These are phyloP conservation scores for Gremmenia infestans DNA, from an alignment of 2,329 filamentous ascomycete genomes.

Conservation along the genomic window DNA sequence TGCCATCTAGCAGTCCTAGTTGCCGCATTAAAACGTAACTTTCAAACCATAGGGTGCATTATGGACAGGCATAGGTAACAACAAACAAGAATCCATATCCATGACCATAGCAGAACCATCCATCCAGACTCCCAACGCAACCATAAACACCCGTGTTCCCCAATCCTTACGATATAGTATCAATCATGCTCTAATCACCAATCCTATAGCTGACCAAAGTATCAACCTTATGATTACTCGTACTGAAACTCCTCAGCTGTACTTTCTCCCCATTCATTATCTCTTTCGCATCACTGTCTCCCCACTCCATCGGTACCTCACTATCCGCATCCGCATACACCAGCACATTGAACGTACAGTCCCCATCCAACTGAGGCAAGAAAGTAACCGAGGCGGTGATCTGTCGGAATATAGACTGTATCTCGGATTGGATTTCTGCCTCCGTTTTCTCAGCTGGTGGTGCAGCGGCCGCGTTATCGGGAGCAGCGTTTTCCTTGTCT, in stretches of 20 bases:
- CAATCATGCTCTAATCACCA: conserved; percentile 33
- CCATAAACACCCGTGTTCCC: background rate
- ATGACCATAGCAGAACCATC: background rate
- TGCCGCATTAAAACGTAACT: too few relatives aligned
- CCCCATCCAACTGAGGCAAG: conserved; percentile 83
- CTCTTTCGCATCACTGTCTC: conserved; percentile 96
- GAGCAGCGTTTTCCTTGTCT: conserved; percentile 66
- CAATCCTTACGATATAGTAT: background rate
- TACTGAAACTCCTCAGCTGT: conserved; percentile 92
- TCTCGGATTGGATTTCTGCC: conserved; percentile 88
- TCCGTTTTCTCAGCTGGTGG: conserved; percentile 70
- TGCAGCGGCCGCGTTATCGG: conserved; percentile 40
- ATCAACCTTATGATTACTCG: conserved; percentile 87
- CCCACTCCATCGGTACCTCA: conserved; percentile 97
- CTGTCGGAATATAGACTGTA: conserved; percentile 93
- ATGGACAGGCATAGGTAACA: background rate
- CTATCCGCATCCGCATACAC: conserved; percentile 97
- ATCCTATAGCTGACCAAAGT: conserved; percentile 90
- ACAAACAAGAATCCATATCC: background rate
- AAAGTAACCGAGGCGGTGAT: conserved; percentile 98
- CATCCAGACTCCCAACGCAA: conserved; percentile 1
- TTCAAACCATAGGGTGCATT: too few relatives aligned
- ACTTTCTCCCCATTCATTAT: conserved; percentile 91
- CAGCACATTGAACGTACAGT: conserved; percentile 97
- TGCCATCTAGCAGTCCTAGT: too few relatives aligned